Evolutionary conservation across 371 early-diverging fungal genomes (phyloP).

Genomic region (Mortierella sp.): DNA sequence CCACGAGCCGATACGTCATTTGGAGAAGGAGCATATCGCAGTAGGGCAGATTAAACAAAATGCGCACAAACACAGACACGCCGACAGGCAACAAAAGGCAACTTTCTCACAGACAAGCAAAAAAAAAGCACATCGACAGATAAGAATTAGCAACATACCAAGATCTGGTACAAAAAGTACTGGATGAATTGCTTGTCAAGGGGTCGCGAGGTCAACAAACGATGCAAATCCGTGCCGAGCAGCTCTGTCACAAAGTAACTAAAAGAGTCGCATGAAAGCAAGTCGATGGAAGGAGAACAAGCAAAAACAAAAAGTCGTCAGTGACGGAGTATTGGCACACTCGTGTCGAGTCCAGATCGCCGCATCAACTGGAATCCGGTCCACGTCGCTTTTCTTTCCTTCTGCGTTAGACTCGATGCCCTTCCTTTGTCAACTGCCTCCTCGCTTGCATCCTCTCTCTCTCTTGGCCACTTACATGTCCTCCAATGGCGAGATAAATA

Average conservation of each 20-base stretch:
- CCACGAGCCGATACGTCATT: constrained; percentile 15
- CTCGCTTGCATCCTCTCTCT: background rate
- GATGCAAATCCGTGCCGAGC: constrained; percentile 94
- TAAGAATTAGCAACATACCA: constrained; percentile 62
- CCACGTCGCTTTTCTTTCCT: background rate
- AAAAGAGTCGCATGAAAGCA: constrained; percentile 4
- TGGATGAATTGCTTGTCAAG: constrained; percentile 95
- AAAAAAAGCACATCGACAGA: background rate
- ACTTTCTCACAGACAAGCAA: background rate
- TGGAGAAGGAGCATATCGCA: constrained; percentile 8
- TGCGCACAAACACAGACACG: background rate
- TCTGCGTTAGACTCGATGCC: too few relatives aligned
- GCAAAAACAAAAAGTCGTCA: background rate
- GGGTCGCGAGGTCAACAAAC: constrained; percentile 88
- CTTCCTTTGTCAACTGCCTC: background rate
- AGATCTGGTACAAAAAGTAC: constrained; percentile 96
- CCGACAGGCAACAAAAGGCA: background rate
- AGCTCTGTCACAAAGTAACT: constrained; percentile 96
- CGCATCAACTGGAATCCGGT: constrained; percentile 12
- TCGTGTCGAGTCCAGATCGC: constrained; percentile 3
- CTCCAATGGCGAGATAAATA: constrained; percentile 92
- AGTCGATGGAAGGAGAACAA: constrained; percentile 1
- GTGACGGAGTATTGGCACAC: background rate
- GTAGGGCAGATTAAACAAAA: background rate
- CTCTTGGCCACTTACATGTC: constrained; percentile 77